Conservation (phyloP, 495 filamentous ascomycete genomes). For the Aspergillus mulundensis region DNA sequence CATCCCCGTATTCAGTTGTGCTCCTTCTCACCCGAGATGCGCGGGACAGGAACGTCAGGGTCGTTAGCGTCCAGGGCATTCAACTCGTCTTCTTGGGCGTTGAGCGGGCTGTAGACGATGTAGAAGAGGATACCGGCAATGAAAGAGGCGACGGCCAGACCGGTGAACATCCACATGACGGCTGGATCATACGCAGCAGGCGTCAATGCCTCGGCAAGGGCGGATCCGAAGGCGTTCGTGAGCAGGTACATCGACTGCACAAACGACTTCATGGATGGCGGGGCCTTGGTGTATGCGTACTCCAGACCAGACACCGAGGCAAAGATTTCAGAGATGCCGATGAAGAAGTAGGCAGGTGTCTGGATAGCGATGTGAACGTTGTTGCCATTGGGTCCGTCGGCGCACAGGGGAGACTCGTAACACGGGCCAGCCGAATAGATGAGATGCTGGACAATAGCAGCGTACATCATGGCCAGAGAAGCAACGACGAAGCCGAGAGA, state of each 20-base stretch:
- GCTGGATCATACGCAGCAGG: conserved; percentile 64
- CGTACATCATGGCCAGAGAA: conserved; percentile 58
- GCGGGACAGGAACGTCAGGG: conserved; percentile 13
- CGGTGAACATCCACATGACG: conserved; percentile 64
- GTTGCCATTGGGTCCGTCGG: conserved; percentile 29
- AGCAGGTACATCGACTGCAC: conserved; percentile 72
- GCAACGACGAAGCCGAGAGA: conserved; percentile 65
- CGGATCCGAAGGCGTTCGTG: conserved; percentile 66
- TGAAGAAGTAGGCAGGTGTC: conserved; percentile 64
- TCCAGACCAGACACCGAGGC: conserved; percentile 66
- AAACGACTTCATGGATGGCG: conserved; percentile 76
- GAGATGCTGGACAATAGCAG: conserved; percentile 66
- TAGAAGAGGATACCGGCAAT: conserved; percentile 44
- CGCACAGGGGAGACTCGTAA: conserved; percentile 35
- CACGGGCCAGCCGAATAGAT: conserved; percentile 62
- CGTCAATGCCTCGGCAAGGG: conserved; percentile 68
- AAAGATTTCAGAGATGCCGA: conserved; percentile 71
- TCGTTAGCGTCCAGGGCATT: conserved; percentile 40
- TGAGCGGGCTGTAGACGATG: conserved; percentile 38
- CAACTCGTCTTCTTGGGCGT: conserved; percentile 44
- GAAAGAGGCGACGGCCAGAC: conserved; percentile 50
- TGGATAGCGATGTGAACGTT: conserved; percentile 65
- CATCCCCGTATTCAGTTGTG: not conserved
- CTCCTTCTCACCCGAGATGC: conserved; percentile 4
- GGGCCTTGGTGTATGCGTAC: conserved; percentile 83